Evolutionary conservation across 2,329 filamentous ascomycete genomes (phyloP), one percentile per base, ranked within the genome.

Genomic region (Ophiostoma himal-ulmi): DNA sequence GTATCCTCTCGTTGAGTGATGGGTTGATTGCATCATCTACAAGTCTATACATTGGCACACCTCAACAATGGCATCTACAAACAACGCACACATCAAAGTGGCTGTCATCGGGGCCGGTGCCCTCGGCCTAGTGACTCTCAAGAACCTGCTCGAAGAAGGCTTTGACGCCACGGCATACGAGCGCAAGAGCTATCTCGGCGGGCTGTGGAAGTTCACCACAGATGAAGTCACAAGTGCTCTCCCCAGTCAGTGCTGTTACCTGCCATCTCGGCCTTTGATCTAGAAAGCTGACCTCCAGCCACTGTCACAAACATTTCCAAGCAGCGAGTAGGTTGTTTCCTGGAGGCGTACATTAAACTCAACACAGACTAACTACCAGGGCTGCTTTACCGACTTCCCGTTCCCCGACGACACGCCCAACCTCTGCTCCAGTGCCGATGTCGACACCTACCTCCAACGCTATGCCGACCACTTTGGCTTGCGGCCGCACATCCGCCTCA

Each of bases 101-200:
- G 52, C 52, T 14, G 52, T 57, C 22, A 26, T 57, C 52, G 52
- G 52, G 11, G 52, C 52, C 11, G 22, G 52, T 5, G 52, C 52
- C 8, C 52, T 57, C 11, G 52, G 52, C 10, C 84, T 71, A 5
- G 68, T 71, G 7, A 64, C 68, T 1, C 34, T 80, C 48, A 83
- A 83, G 74, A 80, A 78, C 3, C 75, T 83, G 11, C 77, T 77
- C 13, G 81, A 82, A 70, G 81, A 81, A 75, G 81, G 81, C 1
- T 83, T 82, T 72, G 74, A 77, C n/a, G 80, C 78, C 3, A 80
- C 78, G 1, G 74, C 77, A 0, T 82, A 78, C 68, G 81, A 83
- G 74, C 76, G 78, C 26, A 75, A 80, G n/a, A 72, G 73, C 13
- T 76, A 78, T 57, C 79, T 82, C 20, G 81, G 81, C n/a, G 81